Conservation (phyloP, 2,329 filamentous ascomycete genomes). For the Pseudogymnoascus sp. region DNA sequence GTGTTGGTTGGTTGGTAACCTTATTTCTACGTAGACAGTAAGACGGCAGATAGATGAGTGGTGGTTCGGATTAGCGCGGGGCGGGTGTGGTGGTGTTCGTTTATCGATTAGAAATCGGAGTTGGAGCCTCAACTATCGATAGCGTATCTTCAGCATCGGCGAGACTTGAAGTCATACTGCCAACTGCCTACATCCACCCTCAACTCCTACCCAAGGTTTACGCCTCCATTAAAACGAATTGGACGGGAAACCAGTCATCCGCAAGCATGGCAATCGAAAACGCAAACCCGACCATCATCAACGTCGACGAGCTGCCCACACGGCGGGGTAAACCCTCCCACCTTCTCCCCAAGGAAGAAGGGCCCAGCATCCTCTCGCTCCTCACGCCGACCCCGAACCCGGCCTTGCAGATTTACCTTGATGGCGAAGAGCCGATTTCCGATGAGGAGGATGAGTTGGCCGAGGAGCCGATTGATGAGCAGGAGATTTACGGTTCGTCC, state of each 20-base stretch:
- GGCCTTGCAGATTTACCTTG: constrained; percentile 13
- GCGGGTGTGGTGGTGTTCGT: not conserved
- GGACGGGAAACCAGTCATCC: not conserved
- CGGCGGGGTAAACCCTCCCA: constrained; percentile 50
- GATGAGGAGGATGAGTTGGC: constrained; percentile 50
- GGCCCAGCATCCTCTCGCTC: constrained; percentile 23
- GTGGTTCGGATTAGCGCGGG: not conserved
- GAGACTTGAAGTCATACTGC: not conserved
- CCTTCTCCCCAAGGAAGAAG: constrained; percentile 36
- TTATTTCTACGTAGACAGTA: not conserved
- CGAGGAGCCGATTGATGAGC: constrained; percentile 85
- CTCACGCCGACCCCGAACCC: constrained; percentile 21
- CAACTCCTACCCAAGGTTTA: no score
- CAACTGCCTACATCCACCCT: not conserved
- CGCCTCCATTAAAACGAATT: not conserved
- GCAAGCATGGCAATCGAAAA: constrained; percentile 47
- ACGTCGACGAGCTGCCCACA: constrained; percentile 78
- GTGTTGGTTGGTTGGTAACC: not conserved
- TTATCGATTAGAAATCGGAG: not conserved
- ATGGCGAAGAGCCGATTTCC: constrained; percentile 27
- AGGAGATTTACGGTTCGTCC: constrained; percentile 80
- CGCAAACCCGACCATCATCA: constrained; percentile 90
- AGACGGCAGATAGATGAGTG: not conserved
- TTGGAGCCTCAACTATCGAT: not conserved
- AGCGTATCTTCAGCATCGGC: not conserved